Base-by-base conservation (phyloP, 2,329 filamentous ascomycete genomes). In the Emericellopsis atlantica region DNA sequence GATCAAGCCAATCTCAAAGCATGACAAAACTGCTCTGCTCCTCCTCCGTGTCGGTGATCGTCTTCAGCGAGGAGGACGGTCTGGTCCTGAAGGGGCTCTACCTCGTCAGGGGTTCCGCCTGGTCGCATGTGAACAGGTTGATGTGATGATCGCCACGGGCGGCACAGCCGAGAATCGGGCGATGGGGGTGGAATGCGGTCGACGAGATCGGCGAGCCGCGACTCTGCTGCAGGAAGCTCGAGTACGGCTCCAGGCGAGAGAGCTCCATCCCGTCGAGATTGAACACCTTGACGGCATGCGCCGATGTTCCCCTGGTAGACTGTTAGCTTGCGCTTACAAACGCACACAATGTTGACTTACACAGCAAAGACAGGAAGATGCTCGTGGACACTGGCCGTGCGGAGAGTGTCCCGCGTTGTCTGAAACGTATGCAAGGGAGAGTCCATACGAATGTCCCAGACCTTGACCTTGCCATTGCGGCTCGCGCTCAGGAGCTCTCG, bases 391-490 rank as follows among this genome's bases (percentile, higher is more conserved):
- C 84, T 92, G 43, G 94, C 74, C 15, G 86, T 94, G 42, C 88
- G 78, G 45, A 95, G 71, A 8, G 82, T 84, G 52, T 89, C 80
- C 45, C 74, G 79, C 4, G 85, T 90, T 6, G 83, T 79, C 54
- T 78, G 72, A 52, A 90, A 82, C 2, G 78, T 78, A 45, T 80
- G 79, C 39, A 94, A 68, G 5, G 84, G 80, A 49, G 73, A 72
- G 47, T 92, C 84, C 78, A 87, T 86, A 38, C 92, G 78, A 39
- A 98, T 87, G 59, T 98, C 92, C 92, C 92, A 98, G 14, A 98
- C 70, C 57, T 86, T 89, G 48, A 98, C 84, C 55, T 92, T 92
- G 45, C 92, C 92, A 54, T 95, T 92, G 37, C 87, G 78, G 55
- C 88, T 93, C 16, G 88, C 92, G 35, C 83, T 90, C 40, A 98